A percentile compares a stretch with the other conserved stretches of the same genome.
These are phyloP conservation scores for Coemansia sp. DNA, from an alignment of 192 early-diverging fungal species.

Conservation along the genomic window DNA sequence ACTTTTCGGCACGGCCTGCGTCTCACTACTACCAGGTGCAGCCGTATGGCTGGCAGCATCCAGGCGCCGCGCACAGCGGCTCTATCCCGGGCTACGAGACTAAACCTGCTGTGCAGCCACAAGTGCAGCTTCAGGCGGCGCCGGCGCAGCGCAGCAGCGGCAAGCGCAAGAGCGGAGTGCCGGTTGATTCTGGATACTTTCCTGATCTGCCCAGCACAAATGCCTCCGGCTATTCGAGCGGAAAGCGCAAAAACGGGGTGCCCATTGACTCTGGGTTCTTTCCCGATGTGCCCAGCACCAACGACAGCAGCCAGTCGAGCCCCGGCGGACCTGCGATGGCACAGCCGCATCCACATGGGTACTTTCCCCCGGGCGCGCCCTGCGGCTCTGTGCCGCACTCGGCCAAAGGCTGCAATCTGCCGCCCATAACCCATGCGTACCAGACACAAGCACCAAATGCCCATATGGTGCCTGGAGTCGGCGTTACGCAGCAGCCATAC, in stretches of 20 bases:
- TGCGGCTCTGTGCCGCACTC: constrained; percentile 13
- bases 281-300: constrained; percentile 8
- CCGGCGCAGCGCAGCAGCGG: constrained; percentile 5
- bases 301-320: constrained; percentile 3
- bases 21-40: constrained; percentile 13
- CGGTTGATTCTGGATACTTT: background rate
- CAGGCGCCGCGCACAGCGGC: constrained; percentile 7
- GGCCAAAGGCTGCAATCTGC: constrained; percentile 43
- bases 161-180: constrained; percentile 33
- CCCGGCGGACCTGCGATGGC: background rate
- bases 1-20: constrained; percentile 7
- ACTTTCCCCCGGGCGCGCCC: constrained; percentile 12
- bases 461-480: background rate
- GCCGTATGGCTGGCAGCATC: constrained; percentile 27
- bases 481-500: background rate
- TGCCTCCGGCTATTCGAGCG: background rate
- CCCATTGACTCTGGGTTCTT: constrained; percentile 1
- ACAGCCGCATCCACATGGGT: constrained; percentile 12
- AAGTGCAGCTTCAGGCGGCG: background rate
- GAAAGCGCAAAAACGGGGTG: constrained; percentile 35
- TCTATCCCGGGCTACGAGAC: constrained; percentile 1
- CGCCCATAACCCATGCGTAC: constrained; percentile 18
- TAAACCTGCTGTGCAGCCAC: background rate
- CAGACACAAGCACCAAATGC: background rate
- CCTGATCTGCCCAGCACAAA: constrained; percentile 5